Evolutionary conservation across 805 yeast species (phyloP).

Genomic region (Starmerella sirachaensis): DNA sequence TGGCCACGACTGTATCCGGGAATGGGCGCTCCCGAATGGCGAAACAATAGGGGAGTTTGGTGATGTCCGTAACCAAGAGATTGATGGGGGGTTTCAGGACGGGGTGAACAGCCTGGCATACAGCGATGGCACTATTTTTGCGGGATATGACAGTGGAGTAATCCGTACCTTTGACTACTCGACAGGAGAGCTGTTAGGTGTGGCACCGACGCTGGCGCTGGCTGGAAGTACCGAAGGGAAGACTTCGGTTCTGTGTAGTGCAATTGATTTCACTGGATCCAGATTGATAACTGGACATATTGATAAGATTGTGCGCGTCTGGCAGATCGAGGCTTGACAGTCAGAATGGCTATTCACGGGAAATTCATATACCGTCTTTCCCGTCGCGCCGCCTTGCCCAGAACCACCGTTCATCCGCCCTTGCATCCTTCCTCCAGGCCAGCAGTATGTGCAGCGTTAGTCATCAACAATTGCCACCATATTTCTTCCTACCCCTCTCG

Average conservation of each 20-base stretch:
- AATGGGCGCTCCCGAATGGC: conserved; percentile 77
- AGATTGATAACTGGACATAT: conserved; percentile 77
- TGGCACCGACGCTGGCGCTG: conserved; percentile 42
- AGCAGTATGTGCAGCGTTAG: no score
- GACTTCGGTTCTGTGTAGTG: conserved; percentile 50
- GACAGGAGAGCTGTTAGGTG: conserved; percentile 47
- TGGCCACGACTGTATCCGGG: conserved; percentile 67
- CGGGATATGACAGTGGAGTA: conserved; percentile 77
- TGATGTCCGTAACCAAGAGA: conserved; percentile 32
- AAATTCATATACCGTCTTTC: no score
- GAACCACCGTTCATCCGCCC: no score
- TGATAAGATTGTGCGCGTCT: conserved; percentile 63
- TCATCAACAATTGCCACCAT: no score
- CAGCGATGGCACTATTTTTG: conserved; percentile 43
- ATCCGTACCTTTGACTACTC: conserved; percentile 70
- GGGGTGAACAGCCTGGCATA: conserved; percentile 27
- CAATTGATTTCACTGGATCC: conserved; percentile 69
- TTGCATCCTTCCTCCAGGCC: no score
- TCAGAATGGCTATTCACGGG: no score
- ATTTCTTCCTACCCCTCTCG: no score
- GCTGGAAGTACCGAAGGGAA: background rate
- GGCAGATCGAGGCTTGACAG: conserved; percentile 28
- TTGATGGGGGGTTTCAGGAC: conserved; percentile 38
- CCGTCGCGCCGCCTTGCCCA: no score
- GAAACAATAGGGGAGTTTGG: conserved; percentile 47